Percentiles rank a stretch among this genome's conserved stretches.
Conservation (phyloP, 2,329 filamentous ascomycete species). For the Colletotrichum orbiculare region DNA sequence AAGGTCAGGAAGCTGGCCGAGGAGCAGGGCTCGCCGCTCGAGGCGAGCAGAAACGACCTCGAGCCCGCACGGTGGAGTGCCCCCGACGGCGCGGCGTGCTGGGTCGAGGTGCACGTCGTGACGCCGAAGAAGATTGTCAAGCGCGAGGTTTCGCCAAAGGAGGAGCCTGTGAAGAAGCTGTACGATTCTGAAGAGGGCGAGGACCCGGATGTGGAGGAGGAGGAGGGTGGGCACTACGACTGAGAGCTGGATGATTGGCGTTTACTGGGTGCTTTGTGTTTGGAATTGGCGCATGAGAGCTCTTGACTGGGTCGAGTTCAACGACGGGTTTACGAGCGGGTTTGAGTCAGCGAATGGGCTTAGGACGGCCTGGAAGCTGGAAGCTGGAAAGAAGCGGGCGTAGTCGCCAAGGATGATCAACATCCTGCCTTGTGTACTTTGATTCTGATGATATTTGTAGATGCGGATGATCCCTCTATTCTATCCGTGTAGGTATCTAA, state of each 20-base stretch:
- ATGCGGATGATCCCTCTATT: constrained; percentile 20
- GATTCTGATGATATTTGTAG: constrained; percentile 6
- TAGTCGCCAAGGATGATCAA: neutral
- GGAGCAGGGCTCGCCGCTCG: constrained; percentile 40
- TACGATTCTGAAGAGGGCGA: constrained; percentile 50
- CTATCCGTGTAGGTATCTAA: constrained; percentile 26
- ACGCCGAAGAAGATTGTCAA: constrained; percentile 38
- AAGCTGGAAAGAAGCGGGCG: neutral
- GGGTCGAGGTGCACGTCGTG: constrained; percentile 51
- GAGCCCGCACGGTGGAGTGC: constrained; percentile 50
- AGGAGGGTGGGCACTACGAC: constrained; percentile 33
- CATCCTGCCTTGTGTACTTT: neutral
- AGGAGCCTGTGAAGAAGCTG: constrained; percentile 40
- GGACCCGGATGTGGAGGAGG: constrained; percentile 43
- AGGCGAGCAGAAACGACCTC: constrained; percentile 15
- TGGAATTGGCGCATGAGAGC: neutral
- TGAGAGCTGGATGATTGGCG: neutral
- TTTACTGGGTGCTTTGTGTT: neutral
- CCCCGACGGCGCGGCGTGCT: constrained; percentile 48
- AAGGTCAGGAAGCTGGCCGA: constrained; percentile 45
- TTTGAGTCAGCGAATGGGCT: neutral
- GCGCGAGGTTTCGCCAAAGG: constrained; percentile 20
- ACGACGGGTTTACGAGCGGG: neutral
- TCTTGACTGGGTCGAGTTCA: neutral
- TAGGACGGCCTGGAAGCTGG: neutral